phyloP scores from a whole-genome alignment of 176 grass and related monocot genomes.

The Canna indica region DNA sequence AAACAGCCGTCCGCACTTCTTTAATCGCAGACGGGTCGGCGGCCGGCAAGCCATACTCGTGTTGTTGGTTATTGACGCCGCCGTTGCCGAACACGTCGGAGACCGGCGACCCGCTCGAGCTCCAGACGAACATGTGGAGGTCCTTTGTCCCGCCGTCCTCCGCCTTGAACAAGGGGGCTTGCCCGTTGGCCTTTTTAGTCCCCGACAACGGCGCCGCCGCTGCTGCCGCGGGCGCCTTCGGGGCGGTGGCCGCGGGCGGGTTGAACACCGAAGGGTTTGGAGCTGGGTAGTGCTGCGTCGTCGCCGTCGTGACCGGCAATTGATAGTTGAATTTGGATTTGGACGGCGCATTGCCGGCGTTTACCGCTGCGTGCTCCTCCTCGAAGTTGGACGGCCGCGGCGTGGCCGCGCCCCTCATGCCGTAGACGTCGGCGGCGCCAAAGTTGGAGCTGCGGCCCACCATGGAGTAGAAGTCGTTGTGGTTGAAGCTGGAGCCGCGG shows the following conservation, averaged over 20 bases:
- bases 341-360: slow-evolving; percentile 19
- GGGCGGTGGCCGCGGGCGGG: slow-evolving; percentile 38
- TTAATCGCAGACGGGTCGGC: slow-evolving; percentile 46
- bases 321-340: slow-evolving; percentile 32
- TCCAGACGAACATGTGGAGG: slow-evolving; percentile 99
- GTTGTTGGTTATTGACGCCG: slow-evolving; percentile 1
- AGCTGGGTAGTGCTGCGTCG: slow-evolving; percentile 51
- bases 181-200: slow-evolving; percentile 40
- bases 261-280: slow-evolving; percentile 67
- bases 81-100: slow-evolving; percentile 68
- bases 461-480: slow-evolving; percentile 99
- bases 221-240: slow-evolving; percentile 24
- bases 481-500: slow-evolving; percentile 93
- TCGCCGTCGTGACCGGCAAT: neutral
- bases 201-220: slow-evolving; percentile 18
- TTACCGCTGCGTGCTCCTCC: slow-evolving; percentile 43
- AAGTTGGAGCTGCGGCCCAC: slow-evolving; percentile 92
- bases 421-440: slow-evolving; percentile 49
- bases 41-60: slow-evolving; percentile 39
- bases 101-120: slow-evolving; percentile 93
- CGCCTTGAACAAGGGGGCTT: slow-evolving; percentile 46
- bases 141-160: slow-evolving; percentile 78
- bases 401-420: slow-evolving; percentile 32
- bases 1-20: slow-evolving; percentile 61
- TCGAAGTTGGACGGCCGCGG: slow-evolving; percentile 89